These are phyloP conservation scores for Trifolium fragiferum DNA, from an alignment of 306 rosid species.

Conservation along the genomic window DNA sequence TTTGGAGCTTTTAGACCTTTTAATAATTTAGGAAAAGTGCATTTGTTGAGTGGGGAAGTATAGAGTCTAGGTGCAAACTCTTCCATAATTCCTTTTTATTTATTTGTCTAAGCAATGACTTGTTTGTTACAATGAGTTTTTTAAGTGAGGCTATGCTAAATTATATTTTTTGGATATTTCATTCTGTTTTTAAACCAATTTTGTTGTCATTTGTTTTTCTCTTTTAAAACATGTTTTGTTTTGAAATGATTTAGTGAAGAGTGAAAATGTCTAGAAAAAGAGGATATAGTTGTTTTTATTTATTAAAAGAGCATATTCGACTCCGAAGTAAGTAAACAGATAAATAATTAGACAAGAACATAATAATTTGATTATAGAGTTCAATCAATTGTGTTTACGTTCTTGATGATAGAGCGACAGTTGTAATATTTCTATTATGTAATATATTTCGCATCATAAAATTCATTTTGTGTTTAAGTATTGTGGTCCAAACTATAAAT, in stretches of 20 bases:
- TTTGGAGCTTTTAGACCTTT: conserved; percentile 43
- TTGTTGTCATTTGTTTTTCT: background rate
- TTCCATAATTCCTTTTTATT: conserved; percentile 20
- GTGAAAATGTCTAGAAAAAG: background rate
- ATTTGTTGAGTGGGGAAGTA: conserved; percentile 22
- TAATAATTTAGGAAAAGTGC: conserved; percentile 31
- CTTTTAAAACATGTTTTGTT: background rate
- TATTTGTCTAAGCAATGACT: background rate
- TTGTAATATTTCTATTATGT: background rate
- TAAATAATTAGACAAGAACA: background rate
- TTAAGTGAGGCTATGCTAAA: background rate
- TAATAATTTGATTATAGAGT: background rate
- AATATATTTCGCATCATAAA: too few species aligned
- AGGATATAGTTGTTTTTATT: background rate
- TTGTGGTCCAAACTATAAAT: too few species aligned
- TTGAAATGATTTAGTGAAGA: background rate
- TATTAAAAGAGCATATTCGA: background rate
- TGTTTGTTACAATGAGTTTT: background rate
- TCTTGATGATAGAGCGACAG: too few species aligned
- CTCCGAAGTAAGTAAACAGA: background rate
- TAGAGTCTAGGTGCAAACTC: conserved; percentile 48
- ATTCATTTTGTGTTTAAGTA: too few species aligned
- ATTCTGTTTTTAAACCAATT: background rate
- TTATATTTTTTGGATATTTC: background rate
- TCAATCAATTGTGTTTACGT: background rate